Evolutionary conservation across 2,329 filamentous ascomycete genomes (phyloP), one percentile per base, ranked within the genome.

Genomic region (Akanthomyces lecanii): DNA sequence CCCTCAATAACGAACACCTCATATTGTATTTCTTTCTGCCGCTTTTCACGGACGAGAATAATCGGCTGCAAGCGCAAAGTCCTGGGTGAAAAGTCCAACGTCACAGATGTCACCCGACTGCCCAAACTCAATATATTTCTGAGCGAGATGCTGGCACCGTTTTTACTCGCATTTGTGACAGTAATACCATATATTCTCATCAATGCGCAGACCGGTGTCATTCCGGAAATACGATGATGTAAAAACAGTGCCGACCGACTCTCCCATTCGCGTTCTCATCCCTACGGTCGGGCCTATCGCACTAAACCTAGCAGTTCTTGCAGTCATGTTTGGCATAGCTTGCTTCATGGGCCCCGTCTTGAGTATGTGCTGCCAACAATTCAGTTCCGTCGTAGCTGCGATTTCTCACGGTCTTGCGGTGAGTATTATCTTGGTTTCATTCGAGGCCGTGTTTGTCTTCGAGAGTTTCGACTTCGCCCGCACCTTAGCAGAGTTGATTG

Each of bases 321-420:
- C 76, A 61, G 85, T 79, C 59, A 88, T 98, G 77, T 98, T 99
- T 73, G 90, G 80, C 57, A 93, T 98, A 91, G 95, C 95, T 56
- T 99, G 95, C 74, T 99, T 91, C 77, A 97, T 97, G 91, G 95
- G 95, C 64, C 95, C 95, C 0, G 67, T 99, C 11, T 84, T 99
- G 58, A 90, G 92, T 81, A 97, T 99, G 91, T 99, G 95, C 82
- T 99, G 95, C 86, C 98, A 99, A 87, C 98, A 97, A 77, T 97
- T 98, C 66, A 95, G 95, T 72, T 90, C 91, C 60, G 95, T 99
- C 3, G 81, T 99, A 42, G 95, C 95, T 6, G 95, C 87, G 58
- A 96, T 99, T 73, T 94, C 94, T 0, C 95, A 99, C 76, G 93
- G 84, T 40, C 79, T 96, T 48, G 88, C 95, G 8, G 95, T 97